These are phyloP conservation scores for Bryopsis sp. DNA, from an alignment of 139 green algal species.

Conservation along the genomic window DNA sequence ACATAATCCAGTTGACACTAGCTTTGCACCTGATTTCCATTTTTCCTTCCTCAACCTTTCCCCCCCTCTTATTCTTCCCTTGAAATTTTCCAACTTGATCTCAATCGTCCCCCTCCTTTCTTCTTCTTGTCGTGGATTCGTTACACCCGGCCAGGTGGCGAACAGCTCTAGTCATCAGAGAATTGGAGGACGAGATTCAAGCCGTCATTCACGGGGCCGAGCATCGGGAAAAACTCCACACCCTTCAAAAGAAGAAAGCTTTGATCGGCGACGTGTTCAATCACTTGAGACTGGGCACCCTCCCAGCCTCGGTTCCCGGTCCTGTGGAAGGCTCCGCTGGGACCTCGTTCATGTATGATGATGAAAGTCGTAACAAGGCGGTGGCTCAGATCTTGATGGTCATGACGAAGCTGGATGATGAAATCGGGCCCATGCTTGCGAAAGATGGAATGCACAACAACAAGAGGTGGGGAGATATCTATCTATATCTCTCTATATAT, in stretches of 20 bases:
- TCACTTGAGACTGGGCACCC: constrained; percentile 46
- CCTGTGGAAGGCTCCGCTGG: too few species aligned
- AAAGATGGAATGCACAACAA: constrained; percentile 81
- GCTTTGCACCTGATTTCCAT: too few species aligned
- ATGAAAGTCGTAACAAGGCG: constrained; percentile 50
- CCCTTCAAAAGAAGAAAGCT: constrained; percentile 91
- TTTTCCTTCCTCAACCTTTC: too few species aligned
- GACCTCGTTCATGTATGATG: too few species aligned
- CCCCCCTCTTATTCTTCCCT: too few species aligned
- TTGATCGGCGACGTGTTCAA: constrained; percentile 88
- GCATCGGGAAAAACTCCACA: constrained; percentile 65
- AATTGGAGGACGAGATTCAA: constrained; percentile 89
- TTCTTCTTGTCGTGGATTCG: not conserved
- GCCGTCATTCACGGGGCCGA: constrained; percentile 53
- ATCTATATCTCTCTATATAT: too few species aligned
- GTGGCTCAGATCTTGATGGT: constrained; percentile 80
- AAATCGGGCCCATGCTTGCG: constrained; percentile 77
- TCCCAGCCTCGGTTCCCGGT: too few species aligned
- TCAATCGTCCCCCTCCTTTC: too few species aligned
- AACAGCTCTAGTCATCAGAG: constrained; percentile 77
- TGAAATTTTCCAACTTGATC: too few species aligned
- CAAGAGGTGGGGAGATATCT: constrained; percentile 13
- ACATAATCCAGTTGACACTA: too few species aligned
- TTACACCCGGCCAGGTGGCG: constrained; percentile 47
- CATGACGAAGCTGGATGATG: constrained; percentile 74